Evolutionary conservation across 2,329 filamentous ascomycete genomes (phyloP), one percentile per base, ranked within the genome.

Genomic region (Arthrocladium fulminans): DNA sequence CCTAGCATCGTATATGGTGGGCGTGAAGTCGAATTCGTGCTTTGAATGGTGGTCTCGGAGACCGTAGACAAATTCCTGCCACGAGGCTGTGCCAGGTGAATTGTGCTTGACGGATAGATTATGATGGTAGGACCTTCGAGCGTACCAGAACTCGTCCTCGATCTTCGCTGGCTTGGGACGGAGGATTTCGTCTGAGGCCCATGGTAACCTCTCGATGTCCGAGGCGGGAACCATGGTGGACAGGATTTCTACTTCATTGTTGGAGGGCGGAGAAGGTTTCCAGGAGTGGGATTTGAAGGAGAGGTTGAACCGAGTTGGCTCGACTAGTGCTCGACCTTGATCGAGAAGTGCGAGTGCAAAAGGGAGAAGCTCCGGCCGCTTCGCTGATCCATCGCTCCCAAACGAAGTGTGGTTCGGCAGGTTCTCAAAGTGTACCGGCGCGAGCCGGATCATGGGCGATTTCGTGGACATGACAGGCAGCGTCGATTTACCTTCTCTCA

Each of bases 1-100:
- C 13, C 52, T 48, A 2, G 59, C 57, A 45, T 63, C 61, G 47
- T 58, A 62, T 20, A 66, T 42, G 10, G 51, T 67, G 4, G 65
- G 65, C 24, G 66, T 69, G 54, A 70, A 71, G 25, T 62, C 63
- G 61, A 61, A 60, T 51, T 70, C 68, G 54, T 70, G 61, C 49
- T 62, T 57, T 5, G 65, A 64, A 55, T 70, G 68, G 15, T 67
- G 53, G 8, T 63, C 57, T 24, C 63, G 60, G 37, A 70, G 47
- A 0, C 66, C 64, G 12, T 52, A 53, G 47, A 63, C 57, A 41
- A 70, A 70, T 50, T 71, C 67, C 2, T 55, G 45, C 58, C 63
- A 69, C 4, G 60, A 61, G 3, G 66, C 67, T 6, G 63, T 65
- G 2, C 68, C 67, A 0, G 59, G 47, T 22, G 65, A 52, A 17